Evolutionary conservation across 164 flowering plant genomes (phyloP).

Genomic region (Magnolia kwangsiensis): DNA sequence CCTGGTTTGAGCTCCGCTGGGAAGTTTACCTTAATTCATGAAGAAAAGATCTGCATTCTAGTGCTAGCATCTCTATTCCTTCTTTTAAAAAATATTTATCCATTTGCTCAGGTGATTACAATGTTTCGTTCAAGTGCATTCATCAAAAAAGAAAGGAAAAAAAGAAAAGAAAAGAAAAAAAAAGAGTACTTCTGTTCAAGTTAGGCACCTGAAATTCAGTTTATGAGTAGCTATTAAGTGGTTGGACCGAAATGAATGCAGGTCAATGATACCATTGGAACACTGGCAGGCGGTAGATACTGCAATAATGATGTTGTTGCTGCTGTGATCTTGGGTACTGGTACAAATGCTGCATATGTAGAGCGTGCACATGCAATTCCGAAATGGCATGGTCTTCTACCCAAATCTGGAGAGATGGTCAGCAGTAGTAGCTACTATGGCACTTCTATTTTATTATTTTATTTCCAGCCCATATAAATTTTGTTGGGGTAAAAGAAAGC

Average conservation of each 20-base stretch:
- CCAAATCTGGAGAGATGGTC: slow-evolving; percentile 94
- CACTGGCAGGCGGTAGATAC: slow-evolving; percentile 92
- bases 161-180: too few species aligned
- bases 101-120: background rate
- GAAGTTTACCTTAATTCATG: background rate
- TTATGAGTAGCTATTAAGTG: background rate
- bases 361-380: slow-evolving; percentile 94
- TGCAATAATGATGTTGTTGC: slow-evolving; percentile 60
- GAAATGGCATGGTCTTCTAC: slow-evolving; percentile 89
- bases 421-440: slow-evolving; percentile 9
- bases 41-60: background rate
- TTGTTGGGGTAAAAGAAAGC: background rate
- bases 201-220: background rate
- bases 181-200: background rate
- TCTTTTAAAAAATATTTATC: background rate
- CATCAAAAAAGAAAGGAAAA: background rate
- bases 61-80: background rate
- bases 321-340: slow-evolving; percentile 96
- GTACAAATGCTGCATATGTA: slow-evolving; percentile 98
- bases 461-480: background rate
- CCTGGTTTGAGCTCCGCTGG: background rate
- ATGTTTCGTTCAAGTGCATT: background rate
- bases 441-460: background rate
- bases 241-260: slow-evolving; percentile 19
- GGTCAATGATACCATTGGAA: slow-evolving; percentile 98